Evolutionary conservation across 768 basidiomycete genomes (phyloP).

Genomic region (Agaricus sinodeliciosus): DNA sequence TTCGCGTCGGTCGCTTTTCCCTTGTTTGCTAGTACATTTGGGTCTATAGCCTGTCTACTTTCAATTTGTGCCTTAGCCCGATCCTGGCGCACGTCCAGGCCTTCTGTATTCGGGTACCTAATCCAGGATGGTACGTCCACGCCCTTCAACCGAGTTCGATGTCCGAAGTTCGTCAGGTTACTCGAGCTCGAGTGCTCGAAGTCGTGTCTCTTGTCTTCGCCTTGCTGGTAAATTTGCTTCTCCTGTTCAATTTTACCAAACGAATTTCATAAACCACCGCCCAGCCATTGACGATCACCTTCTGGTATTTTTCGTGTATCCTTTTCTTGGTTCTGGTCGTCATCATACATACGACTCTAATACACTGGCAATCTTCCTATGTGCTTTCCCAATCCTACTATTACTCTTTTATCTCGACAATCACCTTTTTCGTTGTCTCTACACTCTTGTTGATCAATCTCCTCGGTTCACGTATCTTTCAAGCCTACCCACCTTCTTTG

Average conservation of each 20-base stretch:
- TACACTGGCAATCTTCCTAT: constrained; percentile 12
- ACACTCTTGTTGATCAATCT: constrained; percentile 23
- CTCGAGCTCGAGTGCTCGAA: constrained; percentile 26
- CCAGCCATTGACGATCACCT: constrained; percentile 28
- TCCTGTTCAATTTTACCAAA: constrained; percentile 33
- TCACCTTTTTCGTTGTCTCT: constrained; percentile 22
- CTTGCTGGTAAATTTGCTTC: constrained; percentile 25
- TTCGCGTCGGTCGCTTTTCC: constrained; percentile 34
- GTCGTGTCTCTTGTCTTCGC: constrained; percentile 26
- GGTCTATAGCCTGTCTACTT: constrained; percentile 32
- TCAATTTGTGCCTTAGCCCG: constrained; percentile 30
- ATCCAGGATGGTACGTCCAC: constrained; percentile 28
- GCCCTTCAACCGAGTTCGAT: not conserved
- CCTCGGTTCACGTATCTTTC: constrained; percentile 22
- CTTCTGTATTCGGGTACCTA: constrained; percentile 15
- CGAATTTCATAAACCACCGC: constrained; percentile 27
- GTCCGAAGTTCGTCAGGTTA: constrained; percentile 19
- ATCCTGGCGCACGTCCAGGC: constrained; percentile 24
- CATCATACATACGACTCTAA: constrained; percentile 16
- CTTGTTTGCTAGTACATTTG: constrained; percentile 33
- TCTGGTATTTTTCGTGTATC: constrained; percentile 32
- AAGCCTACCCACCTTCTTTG: constrained; percentile 30
- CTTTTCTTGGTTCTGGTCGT: constrained; percentile 29
- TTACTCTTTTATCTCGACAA: constrained; percentile 28
- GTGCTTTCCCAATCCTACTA: constrained; percentile 30